Percentiles rank a stretch among this genome's conserved stretches.
These are phyloP conservation scores for Arthrobotrys sinensis DNA, from an alignment of 2,329 filamentous ascomycete species.

Conservation along the genomic window DNA sequence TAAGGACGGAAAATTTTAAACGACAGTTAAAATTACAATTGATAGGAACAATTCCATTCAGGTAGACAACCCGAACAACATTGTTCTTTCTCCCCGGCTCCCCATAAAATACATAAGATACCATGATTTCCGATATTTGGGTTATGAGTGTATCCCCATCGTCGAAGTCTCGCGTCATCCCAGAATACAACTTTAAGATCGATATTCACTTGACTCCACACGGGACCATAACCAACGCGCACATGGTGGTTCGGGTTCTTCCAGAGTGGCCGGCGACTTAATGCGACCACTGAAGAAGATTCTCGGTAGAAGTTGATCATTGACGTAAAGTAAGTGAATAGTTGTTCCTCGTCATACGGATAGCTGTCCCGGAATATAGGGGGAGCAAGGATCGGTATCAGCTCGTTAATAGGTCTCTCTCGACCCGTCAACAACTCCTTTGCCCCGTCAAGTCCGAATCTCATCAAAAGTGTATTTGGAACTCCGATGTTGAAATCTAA, in stretches of 20 bases:
- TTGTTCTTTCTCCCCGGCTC: no score
- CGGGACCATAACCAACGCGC: background rate
- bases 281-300: background rate
- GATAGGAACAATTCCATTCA: no score
- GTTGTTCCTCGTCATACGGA: background rate
- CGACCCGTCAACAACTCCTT: background rate
- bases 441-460: background rate
- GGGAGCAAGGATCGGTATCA: background rate
- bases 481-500: background rate
- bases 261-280: background rate
- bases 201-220: constrained; percentile 6
- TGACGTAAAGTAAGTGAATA: background rate
- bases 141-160: constrained; percentile 9
- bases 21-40: no score
- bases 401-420: no score
- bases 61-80: no score
- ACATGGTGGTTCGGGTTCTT: background rate
- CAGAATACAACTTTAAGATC: constrained; percentile 8
- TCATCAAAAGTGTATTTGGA: background rate
- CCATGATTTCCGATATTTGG: background rate
- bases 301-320: background rate
- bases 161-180: constrained; percentile 22
- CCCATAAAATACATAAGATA: no score
- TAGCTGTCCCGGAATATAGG: background rate
- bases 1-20: no score